phyloP scores from a whole-genome alignment of 805 yeast genomes.

The Saturnispora besseyi region DNA sequence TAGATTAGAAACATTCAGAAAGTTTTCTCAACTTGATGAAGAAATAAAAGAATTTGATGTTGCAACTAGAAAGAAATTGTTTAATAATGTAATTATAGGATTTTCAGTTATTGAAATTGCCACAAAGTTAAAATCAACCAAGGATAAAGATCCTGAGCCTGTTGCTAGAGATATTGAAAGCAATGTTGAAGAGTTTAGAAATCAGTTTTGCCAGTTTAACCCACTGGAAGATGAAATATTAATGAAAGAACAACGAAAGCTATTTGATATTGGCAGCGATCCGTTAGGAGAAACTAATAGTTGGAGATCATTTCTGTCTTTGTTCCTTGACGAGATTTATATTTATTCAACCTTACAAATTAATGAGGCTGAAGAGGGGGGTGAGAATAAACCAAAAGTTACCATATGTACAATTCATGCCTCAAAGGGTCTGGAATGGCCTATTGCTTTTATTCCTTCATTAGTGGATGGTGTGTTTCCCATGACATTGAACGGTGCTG shows the following conservation, averaged over 20 bases:
- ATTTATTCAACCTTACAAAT: constrained; percentile 14
- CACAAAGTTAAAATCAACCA: constrained; percentile 13
- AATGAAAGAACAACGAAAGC: constrained; percentile 17
- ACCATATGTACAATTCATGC: constrained; percentile 78
- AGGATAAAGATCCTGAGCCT: constrained; percentile 17
- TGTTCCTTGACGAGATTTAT: constrained; percentile 27
- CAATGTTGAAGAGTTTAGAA: constrained; percentile 23
- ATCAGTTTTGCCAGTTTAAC: constrained; percentile 22
- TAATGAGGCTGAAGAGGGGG: constrained; percentile 4
- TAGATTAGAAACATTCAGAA: constrained; percentile 20
- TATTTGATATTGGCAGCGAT: constrained; percentile 4
- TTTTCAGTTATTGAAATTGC: constrained; percentile 17
- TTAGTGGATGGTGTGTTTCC: constrained; percentile 62
- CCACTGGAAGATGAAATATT: constrained; percentile 19
- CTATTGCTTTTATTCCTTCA: constrained; percentile 76
- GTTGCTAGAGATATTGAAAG: constrained; percentile 16
- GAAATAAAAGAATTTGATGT: constrained; percentile 4
- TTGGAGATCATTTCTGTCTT: constrained; percentile 21
- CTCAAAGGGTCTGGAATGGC: constrained; percentile 94
- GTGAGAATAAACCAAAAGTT: constrained; percentile 16
- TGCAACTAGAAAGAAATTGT: constrained; percentile 10
- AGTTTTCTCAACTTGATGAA: constrained; percentile 4
- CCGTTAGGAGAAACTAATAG: background rate
- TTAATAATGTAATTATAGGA: constrained; percentile 16
- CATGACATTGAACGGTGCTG: constrained; percentile 31